A percentile compares a stretch with the other conserved stretches of the same genome.
These are phyloP conservation scores for Sanghuangporus baumii DNA, from an alignment of 1,284 basidiomycete genomes.

Conservation along the genomic window DNA sequence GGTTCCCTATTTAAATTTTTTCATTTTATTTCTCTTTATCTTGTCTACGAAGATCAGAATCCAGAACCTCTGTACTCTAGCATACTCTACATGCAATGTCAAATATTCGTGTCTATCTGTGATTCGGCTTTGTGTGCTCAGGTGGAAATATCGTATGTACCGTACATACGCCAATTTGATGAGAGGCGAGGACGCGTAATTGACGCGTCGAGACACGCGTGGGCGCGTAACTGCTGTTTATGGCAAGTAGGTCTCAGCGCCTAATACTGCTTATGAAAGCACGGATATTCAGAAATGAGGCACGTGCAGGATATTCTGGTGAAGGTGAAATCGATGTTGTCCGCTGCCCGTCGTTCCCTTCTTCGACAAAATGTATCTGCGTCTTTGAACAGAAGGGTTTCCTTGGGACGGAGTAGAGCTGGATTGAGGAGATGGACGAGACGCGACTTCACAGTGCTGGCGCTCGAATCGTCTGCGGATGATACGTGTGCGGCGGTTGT, in stretches of 20 bases:
- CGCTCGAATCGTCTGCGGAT: conserved; percentile 82
- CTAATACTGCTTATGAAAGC: background rate
- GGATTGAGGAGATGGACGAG: background rate
- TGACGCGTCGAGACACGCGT: background rate
- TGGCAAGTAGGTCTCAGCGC: background rate
- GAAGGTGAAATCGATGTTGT: background rate
- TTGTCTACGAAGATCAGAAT: no score
- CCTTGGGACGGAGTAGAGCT: background rate
- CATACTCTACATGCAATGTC: no score
- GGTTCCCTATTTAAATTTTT: no score
- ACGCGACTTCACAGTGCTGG: conserved; percentile 63
- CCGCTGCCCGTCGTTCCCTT: background rate
- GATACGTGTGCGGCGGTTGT: conserved; percentile 87
- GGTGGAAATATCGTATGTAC: no score
- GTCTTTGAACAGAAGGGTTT: background rate
- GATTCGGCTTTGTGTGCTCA: no score
- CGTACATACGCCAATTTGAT: no score
- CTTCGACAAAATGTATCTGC: background rate
- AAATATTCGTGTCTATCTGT: no score
- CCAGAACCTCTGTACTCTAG: no score
- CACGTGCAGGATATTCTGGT: background rate
- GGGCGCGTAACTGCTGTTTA: background rate
- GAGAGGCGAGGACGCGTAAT: background rate
- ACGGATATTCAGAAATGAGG: background rate
- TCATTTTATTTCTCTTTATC: no score